phyloP scores from a whole-genome alignment of 2,329 filamentous ascomycete species.

The Bipolaris sorokiniana region DNA sequence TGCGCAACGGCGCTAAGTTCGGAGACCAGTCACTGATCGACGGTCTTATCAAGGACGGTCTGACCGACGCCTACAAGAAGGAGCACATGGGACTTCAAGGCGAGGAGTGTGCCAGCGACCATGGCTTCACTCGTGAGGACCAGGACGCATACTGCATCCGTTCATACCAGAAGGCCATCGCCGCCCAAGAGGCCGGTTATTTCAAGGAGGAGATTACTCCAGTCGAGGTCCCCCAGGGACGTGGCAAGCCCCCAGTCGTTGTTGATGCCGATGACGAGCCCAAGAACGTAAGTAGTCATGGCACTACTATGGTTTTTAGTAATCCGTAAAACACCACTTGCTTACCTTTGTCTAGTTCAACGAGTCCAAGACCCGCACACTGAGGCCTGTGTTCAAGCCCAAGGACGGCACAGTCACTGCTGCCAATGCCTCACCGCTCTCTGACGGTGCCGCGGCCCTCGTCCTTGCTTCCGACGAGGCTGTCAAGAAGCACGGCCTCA shows the following conservation, averaged over 20 bases:
- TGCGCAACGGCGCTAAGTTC: slow-evolving; percentile 90
- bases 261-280: slow-evolving; percentile 92
- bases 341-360: slow-evolving; percentile 53
- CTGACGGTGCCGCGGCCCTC: slow-evolving; percentile 90
- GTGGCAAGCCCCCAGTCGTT: slow-evolving; percentile 83
- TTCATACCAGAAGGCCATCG: slow-evolving; percentile 92
- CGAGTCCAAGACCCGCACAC: slow-evolving; percentile 57
- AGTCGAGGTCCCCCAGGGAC: slow-evolving; percentile 82
- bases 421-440: slow-evolving; percentile 94
- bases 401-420: slow-evolving; percentile 89
- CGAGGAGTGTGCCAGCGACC: slow-evolving; percentile 88
- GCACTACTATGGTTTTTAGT: slow-evolving; percentile 10
- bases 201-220: slow-evolving; percentile 89
- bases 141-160: slow-evolving; percentile 97
- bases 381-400: slow-evolving; percentile 80
- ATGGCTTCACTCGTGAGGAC: slow-evolving; percentile 79
- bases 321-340: slow-evolving; percentile 12
- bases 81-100: slow-evolving; percentile 95
- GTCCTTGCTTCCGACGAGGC: slow-evolving; percentile 94
- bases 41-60: slow-evolving; percentile 89
- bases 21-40: slow-evolving; percentile 89
- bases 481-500: slow-evolving; percentile 88
- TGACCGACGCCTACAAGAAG: slow-evolving; percentile 93
- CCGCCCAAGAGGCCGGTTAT: slow-evolving; percentile 77
- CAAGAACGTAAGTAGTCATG: slow-evolving; percentile 71